Base-by-base conservation (phyloP, 345 rosid genomes). In the Syzygium oleosum region DNA sequence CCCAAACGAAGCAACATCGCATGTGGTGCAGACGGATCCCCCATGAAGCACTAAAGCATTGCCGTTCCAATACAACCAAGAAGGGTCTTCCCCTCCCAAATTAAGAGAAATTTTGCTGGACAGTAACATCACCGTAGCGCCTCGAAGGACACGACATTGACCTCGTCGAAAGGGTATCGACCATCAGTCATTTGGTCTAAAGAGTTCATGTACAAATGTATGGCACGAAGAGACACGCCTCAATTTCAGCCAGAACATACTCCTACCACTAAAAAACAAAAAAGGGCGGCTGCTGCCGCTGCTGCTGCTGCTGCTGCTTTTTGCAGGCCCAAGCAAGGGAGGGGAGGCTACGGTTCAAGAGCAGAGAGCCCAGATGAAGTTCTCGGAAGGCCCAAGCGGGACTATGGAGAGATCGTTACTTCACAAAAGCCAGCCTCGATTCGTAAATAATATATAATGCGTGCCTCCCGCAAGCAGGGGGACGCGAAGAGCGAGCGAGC, bases 281-380 rank as follows among this genome's bases (percentile, higher is more conserved):
- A 53, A 53, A 6, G 56, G 56, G 56, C 56, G 6, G 22, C 22
- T 53, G 55, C 11, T 21, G 9, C 4, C 12, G 29, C 0, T 25
- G 29, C 27, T 5, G 21, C 22, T 53, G 55, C 27, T 22, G 10
- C 4, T n/a, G 29, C 0, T 25, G 15, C 27, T 2, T 0, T 21
- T 5, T 2, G 83, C 4, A 1, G 83, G 83, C 83, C 83, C 83
- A 73, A 73, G 83, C 9, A 14, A 34, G 46, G 46, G 46, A 43
- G 46, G 6, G 6, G 46, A 43, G 73, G 73, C 10, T 0, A 61
- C 17, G n/a, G 1, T 61, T 31, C 38, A n/a, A n/a, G 46, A 61
- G 38, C 25, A 38, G 27, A 55, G 59, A 73, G 83, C 83, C 83
- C 49, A 73, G 19, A 73, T 38, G 83, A 27, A 73, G 80, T 5